Base-by-base conservation (phyloP, 768 basidiomycete genomes). In the Boletus fagicola region DNA sequence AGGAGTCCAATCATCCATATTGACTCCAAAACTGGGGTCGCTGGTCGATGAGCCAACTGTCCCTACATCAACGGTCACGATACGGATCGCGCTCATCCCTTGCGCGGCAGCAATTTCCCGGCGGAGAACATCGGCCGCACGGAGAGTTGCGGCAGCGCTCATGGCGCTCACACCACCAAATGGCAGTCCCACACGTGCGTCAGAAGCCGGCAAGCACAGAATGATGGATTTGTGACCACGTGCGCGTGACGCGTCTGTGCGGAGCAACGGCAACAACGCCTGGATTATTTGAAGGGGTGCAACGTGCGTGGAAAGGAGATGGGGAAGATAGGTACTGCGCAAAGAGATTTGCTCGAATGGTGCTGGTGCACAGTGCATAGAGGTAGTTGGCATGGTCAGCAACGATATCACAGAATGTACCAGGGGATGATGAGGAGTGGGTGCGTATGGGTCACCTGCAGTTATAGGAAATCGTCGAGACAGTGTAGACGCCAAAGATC, bases 401-500 rank as follows among this genome's bases (percentile, higher is more conserved):
- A 92, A 78, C 43, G 89, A 92, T 63, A 95, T 79, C 62, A 93
- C 76, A 22, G 90, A 87, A 60, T 90, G 85, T 44, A 95, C 78
- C 70, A 88, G 84, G 3, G 88, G 84, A 65, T 85, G 80, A 18
- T 84, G 72, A 28, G 83, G 75, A 24, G 86, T 83, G 0, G 86
- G 78, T 24, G 80, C 83, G 68, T 86, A 90, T 2, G 93, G 92
- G 70, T 95, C 94, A 26, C 93, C 93, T 3, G 88, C 75, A 35
- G 82, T 85, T 62, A 92, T 81, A 4, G 93, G 93, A 74, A 92
- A 95, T 48, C 85, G 83, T 60, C 91, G 86, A 18, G 88, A 88
- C 10, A 95, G 78, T 0, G 90, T 85, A 0, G 92, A 88, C 3
- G 84, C 79, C 39, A 95, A 75, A 9, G 92, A 93, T 53, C 92